Percentiles rank a stretch among this genome's conserved stretches.
phyloP scores from a whole-genome alignment of 176 grass and related monocot species.

The Zizania latifolia region DNA sequence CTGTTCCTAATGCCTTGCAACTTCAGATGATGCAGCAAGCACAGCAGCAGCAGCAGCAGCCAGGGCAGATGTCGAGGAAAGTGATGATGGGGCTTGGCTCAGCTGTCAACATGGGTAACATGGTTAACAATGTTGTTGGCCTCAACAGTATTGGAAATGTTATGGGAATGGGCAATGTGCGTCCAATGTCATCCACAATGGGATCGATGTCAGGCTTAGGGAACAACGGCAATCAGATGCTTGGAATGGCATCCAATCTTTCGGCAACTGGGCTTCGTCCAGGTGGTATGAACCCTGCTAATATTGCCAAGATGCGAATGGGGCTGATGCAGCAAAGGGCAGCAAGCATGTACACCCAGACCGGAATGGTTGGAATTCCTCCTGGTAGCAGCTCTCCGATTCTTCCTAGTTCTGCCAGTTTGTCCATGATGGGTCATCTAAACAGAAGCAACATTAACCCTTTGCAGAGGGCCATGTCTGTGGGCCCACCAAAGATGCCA shows the following conservation, averaged over 20 bases:
- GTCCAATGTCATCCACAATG: conserved; percentile 54
- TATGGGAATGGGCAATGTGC: conserved; percentile 65
- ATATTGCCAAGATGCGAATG: conserved; percentile 49
- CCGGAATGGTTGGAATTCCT: conserved; percentile 60
- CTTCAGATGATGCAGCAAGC: conserved; percentile 65
- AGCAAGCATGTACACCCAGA: conserved; percentile 50
- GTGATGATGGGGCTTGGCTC: conserved; percentile 70
- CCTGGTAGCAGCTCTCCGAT: conserved; percentile 63
- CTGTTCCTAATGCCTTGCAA: conserved; percentile 40
- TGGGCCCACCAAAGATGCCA: conserved; percentile 92
- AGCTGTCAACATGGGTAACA: conserved; percentile 59
- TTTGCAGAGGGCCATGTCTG: conserved; percentile 64
- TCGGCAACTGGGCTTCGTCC: conserved; percentile 41
- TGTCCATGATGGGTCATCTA: conserved; percentile 69
- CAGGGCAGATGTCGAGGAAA: conserved; percentile 64
- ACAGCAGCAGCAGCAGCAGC: conserved; percentile 61
- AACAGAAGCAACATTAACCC: conserved; percentile 62
- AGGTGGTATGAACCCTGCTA: conserved; percentile 30
- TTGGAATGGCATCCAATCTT: conserved; percentile 64
- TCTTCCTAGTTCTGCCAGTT: conserved; percentile 49
- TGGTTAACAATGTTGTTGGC: conserved; percentile 61
- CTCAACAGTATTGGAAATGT: conserved; percentile 60
- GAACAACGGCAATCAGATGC: conserved; percentile 66
- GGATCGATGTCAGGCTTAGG: conserved; percentile 51
- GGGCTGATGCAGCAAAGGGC: conserved; percentile 55